phyloP scores from a whole-genome alignment of 2,329 filamentous ascomycete genomes.

The Fusarium nelsonii region DNA sequence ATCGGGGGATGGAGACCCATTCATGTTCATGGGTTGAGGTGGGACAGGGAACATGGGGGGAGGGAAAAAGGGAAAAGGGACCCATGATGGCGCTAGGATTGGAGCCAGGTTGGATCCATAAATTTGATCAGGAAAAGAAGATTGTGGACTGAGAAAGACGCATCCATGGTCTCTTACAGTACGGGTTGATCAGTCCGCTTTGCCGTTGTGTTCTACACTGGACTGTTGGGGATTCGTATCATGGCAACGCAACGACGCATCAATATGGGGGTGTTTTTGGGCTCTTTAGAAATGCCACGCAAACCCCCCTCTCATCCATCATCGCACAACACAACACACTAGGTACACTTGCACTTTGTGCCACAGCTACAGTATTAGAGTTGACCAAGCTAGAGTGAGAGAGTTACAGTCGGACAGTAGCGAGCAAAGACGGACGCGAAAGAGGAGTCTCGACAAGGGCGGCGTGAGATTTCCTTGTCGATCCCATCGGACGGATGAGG shows the following conservation, averaged over 20 bases:
- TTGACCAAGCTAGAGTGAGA: conserved; percentile 14
- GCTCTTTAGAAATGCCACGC: conserved; percentile 18
- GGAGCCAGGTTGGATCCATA: conserved; percentile 31
- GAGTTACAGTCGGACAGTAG: conserved; percentile 28
- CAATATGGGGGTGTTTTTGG: not conserved
- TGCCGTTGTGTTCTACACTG: conserved; percentile 5
- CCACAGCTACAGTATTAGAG: conserved; percentile 19
- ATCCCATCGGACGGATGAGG: conserved; percentile 38
- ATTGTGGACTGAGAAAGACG: conserved; percentile 19
- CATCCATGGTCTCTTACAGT: conserved; percentile 13
- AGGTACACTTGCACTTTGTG: not conserved
- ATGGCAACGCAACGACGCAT: conserved; percentile 20
- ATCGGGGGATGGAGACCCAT: conserved; percentile 36
- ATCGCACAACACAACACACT: conserved; percentile 29
- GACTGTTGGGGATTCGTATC: conserved; percentile 21
- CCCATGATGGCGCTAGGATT: conserved; percentile 38
- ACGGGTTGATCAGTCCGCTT: conserved; percentile 36
- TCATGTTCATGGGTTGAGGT: conserved; percentile 14
- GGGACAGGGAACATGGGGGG: conserved; percentile 33
- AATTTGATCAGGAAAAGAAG: conserved; percentile 25
- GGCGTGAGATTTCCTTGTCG: conserved; percentile 33
- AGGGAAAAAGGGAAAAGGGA: conserved; percentile 6
- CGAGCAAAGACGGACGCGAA: conserved; percentile 21
- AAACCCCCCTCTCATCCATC: conserved; percentile 17
- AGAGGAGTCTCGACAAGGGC: conserved; percentile 4